A percentile compares a stretch with the other conserved stretches of the same genome.
Conservation (phyloP, 2,329 filamentous ascomycete genomes). For the Claviceps africana region DNA sequence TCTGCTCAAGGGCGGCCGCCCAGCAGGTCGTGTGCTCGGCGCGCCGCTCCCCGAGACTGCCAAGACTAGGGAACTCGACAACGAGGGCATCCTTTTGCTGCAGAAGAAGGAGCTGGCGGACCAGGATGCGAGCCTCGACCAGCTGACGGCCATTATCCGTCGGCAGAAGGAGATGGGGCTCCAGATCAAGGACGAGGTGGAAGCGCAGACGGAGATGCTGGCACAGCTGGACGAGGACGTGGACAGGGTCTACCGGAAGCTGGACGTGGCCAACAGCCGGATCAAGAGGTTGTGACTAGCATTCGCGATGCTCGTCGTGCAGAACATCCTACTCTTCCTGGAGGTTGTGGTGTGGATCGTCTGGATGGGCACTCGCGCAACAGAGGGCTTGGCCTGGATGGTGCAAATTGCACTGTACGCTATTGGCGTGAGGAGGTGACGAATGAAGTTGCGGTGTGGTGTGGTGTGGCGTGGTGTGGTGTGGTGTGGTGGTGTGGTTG, state of each 20-base stretch:
- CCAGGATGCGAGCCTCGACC: slow-evolving; percentile 60
- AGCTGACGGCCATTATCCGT: slow-evolving; percentile 53
- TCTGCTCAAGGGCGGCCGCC: slow-evolving; percentile 26
- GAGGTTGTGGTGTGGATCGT: slow-evolving; percentile 18
- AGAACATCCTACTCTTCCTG: slow-evolving; percentile 15
- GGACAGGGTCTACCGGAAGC: slow-evolving; percentile 51
- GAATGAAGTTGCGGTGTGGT: neutral
- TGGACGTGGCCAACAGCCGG: slow-evolving; percentile 60
- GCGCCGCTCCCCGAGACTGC: slow-evolving; percentile 62
- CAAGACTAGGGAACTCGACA: slow-evolving; percentile 62
- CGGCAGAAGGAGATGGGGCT: slow-evolving; percentile 67
- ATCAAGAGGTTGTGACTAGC: slow-evolving; percentile 47
- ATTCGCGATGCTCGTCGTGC: slow-evolving; percentile 12
- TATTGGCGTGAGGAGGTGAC: slow-evolving; percentile 10
- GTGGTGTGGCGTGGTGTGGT: neutral
- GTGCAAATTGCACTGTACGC: slow-evolving; percentile 15
- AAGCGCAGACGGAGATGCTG: slow-evolving; percentile 57
- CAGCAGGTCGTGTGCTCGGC: slow-evolving; percentile 53
- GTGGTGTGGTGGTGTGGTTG: neutral
- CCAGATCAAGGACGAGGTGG: slow-evolving; percentile 60
- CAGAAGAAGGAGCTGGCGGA: slow-evolving; percentile 61
- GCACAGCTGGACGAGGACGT: slow-evolving; percentile 52
- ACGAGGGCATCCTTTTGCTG: slow-evolving; percentile 57
- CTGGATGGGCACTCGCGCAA: slow-evolving; percentile 14
- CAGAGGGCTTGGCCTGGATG: slow-evolving; percentile 15